These are phyloP conservation scores for Claviceps pusilla DNA, from an alignment of 2,329 filamentous ascomycete genomes.

Conservation along the genomic window DNA sequence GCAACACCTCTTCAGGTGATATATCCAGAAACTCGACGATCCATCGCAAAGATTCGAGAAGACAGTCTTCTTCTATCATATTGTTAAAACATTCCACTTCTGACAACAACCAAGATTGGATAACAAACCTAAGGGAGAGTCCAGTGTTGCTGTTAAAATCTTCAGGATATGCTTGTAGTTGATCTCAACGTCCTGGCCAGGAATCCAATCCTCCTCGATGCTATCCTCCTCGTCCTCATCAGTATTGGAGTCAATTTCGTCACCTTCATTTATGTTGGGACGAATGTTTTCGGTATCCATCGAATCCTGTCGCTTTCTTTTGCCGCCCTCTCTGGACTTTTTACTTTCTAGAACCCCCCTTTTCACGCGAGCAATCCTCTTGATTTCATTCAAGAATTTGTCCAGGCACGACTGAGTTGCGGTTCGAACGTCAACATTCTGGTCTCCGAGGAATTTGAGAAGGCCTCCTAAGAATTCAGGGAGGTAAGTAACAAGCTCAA, in stretches of 20 bases:
- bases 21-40: conserved; percentile 95
- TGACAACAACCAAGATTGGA: background rate
- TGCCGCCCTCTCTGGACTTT: conserved; percentile 52
- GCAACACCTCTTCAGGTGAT: conserved; percentile 87
- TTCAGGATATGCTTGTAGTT: conserved; percentile 85
- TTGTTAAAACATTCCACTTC: conserved; percentile 2
- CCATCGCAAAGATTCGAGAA: conserved; percentile 84
- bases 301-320: conserved; percentile 54
- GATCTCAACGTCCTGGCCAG: conserved; percentile 89
- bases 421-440: conserved; percentile 86
- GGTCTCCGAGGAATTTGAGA: conserved; percentile 81
- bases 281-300: conserved; percentile 50
- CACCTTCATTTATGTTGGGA: conserved; percentile 43
- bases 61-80: conserved; percentile 65
- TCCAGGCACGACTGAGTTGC: conserved; percentile 80
- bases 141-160: conserved; percentile 78
- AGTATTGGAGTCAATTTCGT: conserved; percentile 42
- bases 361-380: conserved; percentile 82
- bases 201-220: conserved; percentile 87
- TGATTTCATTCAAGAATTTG: conserved; percentile 83
- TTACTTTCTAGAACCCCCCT: conserved; percentile 81
- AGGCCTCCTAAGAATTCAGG: conserved; percentile 83
- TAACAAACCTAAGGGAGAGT: conserved; percentile 56
- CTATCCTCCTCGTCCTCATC: conserved; percentile 45
- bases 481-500: conserved; percentile 84